Conservation (phyloP, 2,329 filamentous ascomycete genomes). For the Ploettnerulaceae sp. region DNA sequence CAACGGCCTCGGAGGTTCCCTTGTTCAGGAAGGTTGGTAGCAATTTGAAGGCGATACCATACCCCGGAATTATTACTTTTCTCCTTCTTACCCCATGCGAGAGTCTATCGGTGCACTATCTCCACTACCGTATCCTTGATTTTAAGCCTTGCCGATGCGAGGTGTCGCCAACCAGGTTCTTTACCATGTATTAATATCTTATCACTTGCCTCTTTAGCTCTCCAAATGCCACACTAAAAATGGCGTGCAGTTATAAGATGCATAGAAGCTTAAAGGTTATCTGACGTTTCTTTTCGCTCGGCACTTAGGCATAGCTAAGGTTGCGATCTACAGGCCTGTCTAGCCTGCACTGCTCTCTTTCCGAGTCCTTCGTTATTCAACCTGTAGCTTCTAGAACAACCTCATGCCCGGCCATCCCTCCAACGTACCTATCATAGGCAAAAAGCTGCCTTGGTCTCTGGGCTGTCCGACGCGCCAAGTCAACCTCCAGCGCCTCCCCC, state of each 20-base stretch:
- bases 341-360: background rate
- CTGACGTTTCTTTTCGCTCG: constrained; percentile 7
- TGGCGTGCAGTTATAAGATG: constrained; percentile 15
- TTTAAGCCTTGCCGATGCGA: background rate
- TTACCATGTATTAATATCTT: constrained; percentile 10
- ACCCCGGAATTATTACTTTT: background rate
- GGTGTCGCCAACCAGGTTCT: constrained; percentile 1
- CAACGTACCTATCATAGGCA: constrained; percentile 4
- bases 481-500: constrained; percentile 2
- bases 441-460: background rate
- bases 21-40: constrained; percentile 7
- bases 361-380: constrained; percentile 5
- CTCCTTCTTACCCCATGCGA: background rate
- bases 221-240: constrained; percentile 1
- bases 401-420: background rate
- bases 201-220: constrained; percentile 15
- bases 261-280: constrained; percentile 17
- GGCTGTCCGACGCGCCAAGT: constrained; percentile 14
- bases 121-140: background rate
- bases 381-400: constrained; percentile 12
- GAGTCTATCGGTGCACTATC: background rate
- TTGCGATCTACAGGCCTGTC: constrained; percentile 13
- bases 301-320: constrained; percentile 13
- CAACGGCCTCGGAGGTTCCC: background rate
- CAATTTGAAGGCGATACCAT: background rate